Evolutionary conservation across 805 yeast species (phyloP), one percentile per base, ranked within the genome.

Genomic region (Starmerella bombicola): DNA sequence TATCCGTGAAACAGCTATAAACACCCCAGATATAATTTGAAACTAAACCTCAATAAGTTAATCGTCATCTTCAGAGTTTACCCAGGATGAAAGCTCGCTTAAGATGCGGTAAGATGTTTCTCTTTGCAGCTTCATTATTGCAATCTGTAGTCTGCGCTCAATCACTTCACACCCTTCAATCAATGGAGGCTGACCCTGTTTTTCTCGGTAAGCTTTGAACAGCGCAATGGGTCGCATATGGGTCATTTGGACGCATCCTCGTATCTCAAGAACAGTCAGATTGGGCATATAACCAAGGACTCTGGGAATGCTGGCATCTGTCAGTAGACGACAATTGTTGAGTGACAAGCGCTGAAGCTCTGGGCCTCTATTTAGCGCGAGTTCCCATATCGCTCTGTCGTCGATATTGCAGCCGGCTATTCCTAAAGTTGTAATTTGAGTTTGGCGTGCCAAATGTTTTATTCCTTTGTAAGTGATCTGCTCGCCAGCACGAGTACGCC

Each of bases 341-440:
- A 85, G 57, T 6, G 93, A 79, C 17, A 85, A 62, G 38, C 95
- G 65, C 50, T 73, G 74, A 3, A 86, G 53, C 4, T 62, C 52
- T 1, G 56, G 52, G 18, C 76, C 75, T 21, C 73, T 61, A 38
- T 65, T 57, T 15, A 70, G 58, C 0, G 85, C 84, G 25, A 86
- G 60, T 52, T 80, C 86, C 93, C 94, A 83, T 13, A 86, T 63
- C 4, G 81, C 68, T 32, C 74, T 67, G 61, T 86, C 95, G 6
- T 81, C 73, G 16, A 86, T 70, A 33, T 71, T 66, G 58, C 95
- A 83, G 5, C 97, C 97, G 0, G 96, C 95, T 17, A 84, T 63
- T 0, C 96, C 96, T 33, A 86, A 63, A 0, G 95, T 84, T 33
- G 68, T 65, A 34, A 78, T 66, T 17, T 62, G 56, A 40, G 84